Percentiles rank a stretch among this genome's conserved stretches.
These are phyloP conservation scores for Macrocybe gigantea DNA, from an alignment of 768 basidiomycete species.

Conservation along the genomic window DNA sequence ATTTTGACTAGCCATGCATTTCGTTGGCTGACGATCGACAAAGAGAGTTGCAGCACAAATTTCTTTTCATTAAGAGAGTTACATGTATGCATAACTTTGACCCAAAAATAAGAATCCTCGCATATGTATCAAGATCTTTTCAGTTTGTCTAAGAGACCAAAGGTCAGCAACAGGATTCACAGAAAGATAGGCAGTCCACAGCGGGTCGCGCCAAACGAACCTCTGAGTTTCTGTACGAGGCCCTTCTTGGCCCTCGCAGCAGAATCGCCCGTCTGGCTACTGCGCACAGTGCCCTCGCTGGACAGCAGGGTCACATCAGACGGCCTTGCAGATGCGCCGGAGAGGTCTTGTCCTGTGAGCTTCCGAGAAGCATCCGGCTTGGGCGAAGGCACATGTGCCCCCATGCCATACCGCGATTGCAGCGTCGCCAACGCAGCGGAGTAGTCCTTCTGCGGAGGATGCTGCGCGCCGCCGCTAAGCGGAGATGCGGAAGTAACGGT, in stretches of 20 bases:
- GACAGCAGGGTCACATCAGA: constrained; percentile 12
- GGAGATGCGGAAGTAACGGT: constrained; percentile 10
- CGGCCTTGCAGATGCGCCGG: constrained; percentile 4
- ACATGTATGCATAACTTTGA: not conserved
- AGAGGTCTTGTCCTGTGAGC: constrained; percentile 5
- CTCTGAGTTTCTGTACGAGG: constrained; percentile 5
- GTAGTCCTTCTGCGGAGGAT: constrained; percentile 22
- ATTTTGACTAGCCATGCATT: too few species aligned
- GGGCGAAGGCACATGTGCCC: constrained; percentile 22
- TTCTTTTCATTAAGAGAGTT: not conserved
- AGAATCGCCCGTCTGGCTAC: not conserved
- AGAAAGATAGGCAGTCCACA: not conserved
- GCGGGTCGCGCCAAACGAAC: not conserved
- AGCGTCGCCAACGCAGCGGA: constrained; percentile 28
- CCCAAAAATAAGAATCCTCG: not conserved
- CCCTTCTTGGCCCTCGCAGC: constrained; percentile 5
- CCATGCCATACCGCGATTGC: constrained; percentile 30
- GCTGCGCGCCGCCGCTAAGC: constrained; percentile 4
- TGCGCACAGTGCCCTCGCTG: not conserved
- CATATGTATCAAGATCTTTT: not conserved
- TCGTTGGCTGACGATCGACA: too few species aligned
- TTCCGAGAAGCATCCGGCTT: constrained; percentile 9
- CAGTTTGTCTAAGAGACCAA: constrained; percentile 1
- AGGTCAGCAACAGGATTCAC: not conserved
- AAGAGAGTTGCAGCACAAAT: not conserved